Evolutionary conservation across 352 stramenopile species (phyloP), one percentile per base, ranked within the genome.

Genomic region (Blastocystis sp.): DNA sequence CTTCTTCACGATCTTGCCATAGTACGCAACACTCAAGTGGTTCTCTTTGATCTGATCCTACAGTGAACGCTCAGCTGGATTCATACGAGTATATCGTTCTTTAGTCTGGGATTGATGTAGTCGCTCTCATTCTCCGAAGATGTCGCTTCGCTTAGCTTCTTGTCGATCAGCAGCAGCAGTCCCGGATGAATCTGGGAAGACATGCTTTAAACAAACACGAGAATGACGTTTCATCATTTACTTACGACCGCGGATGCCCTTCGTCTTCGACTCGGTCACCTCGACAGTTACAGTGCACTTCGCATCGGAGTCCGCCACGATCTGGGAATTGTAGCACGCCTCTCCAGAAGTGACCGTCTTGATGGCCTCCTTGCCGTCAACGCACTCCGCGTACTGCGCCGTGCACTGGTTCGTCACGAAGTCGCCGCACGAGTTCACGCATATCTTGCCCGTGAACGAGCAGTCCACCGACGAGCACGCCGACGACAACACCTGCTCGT

Each of bases 321-420:
- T 85, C 74, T 85, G 74, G 24, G 74, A 85, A 67, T 85, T 85
- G 51, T 85, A 85, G 74, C 74, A 85, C 10, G 74, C 74, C 60
- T 50, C 31, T 55, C 74, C 74, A 1, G 41, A 69, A 33, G 50
- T 55, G 29, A 85, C 74, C 24, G 55, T 37, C 35, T 55, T 67
- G 50, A 85, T 69, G 13, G 26, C 21, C 21, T 77, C 33, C n/a
- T 50, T 62, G 26, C 62, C 41, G 59, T 89, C 60, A 4, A 59
- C 61, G 37, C 79, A 89, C 45, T 62, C 62, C 3, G 67, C 61
- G 66, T 89, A 89, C 39, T 71, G 63, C 1, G 63, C 55, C 12
- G 79, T 89, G 67, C 79, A 89, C 21, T 31, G 61, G 60, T 89
- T 80, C 63, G 62, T 79, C 35, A 89, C 79, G 62, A 89, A 77